Evolutionary conservation across 2,329 filamentous ascomycete genomes (phyloP), one percentile per base, ranked within the genome.

Genomic region (Orbilia brochopaga): DNA sequence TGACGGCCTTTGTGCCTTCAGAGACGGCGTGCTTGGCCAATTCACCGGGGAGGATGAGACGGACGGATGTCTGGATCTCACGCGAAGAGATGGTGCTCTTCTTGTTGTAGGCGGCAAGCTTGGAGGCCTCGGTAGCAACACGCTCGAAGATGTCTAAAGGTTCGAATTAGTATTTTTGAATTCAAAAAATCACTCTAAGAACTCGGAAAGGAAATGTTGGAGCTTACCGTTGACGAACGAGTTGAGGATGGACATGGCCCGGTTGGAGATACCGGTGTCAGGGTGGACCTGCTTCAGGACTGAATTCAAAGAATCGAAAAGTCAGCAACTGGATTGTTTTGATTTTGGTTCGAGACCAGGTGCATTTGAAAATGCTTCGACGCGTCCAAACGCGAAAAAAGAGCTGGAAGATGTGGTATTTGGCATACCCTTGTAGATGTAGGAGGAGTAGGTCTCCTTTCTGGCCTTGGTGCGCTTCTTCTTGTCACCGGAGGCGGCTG

Each of bases 391-490:
- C n/a, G 27, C 32, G 24, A 37, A 35, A 8, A 2, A 15, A 2
- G 24, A 7, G 24, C 10, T 13, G n/a, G 24, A 15, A 35, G 52
- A 51, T 15, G 55, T 19, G 51, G 73, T 57, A 50, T 30, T 27
- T n/a, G 44, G 80, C 87, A 82, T 80, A 97, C 93, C 94, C 87
- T 97, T 99, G 90, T 97, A 99, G 84, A 99, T 99, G 88, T 99
- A 99, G 64, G 91, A 95, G 78, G 90, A 95, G 86, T 99, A 99
- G n/a, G 94, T 99, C 87, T 99, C 94, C 90, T 97, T 97, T 84
- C 94, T 89, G 77, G 92, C 91, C 92, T 99, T 99, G 85, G 92
- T 96, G 81, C 94, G 91, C 92, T 97, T 99, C 91, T 99, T 99
- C 92, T 97, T 97, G 79, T 97, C 94, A 76, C 94, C 94, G 80